phyloP scores from a whole-genome alignment of 768 basidiomycete species.

The Phanerochaete carnosa region DNA sequence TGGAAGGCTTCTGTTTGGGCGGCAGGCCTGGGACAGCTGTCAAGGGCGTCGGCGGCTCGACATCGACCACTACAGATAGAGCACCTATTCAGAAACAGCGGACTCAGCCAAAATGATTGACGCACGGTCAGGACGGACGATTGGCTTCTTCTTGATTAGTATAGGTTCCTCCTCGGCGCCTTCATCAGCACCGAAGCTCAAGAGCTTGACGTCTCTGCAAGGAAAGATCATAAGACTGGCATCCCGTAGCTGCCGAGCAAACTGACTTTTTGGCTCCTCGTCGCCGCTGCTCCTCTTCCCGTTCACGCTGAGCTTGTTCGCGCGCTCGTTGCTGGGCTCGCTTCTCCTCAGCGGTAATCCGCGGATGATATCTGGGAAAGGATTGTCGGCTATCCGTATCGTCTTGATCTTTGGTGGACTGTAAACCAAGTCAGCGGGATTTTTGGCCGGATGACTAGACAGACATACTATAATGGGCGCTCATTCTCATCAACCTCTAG shows the following conservation, averaged over 20 bases:
- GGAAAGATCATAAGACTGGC: neutral
- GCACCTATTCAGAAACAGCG: neutral
- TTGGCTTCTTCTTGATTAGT: constrained; percentile 72
- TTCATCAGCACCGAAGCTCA: constrained; percentile 82
- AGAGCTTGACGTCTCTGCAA: constrained; percentile 77
- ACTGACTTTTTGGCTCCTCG: constrained; percentile 87
- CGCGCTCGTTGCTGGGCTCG: constrained; percentile 79
- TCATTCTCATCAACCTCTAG: constrained; percentile 72
- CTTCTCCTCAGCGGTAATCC: constrained; percentile 93
- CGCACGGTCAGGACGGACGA: constrained; percentile 82
- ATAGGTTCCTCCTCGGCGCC: constrained; percentile 57
- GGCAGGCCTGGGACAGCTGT: constrained; percentile 12
- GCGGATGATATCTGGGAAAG: constrained; percentile 94
- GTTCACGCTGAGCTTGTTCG: constrained; percentile 68
- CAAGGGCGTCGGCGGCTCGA: constrained; percentile 30
- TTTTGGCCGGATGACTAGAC: too few relatives aligned
- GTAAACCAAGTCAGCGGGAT: neutral
- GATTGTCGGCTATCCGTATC: constrained; percentile 85
- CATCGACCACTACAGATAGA: constrained; percentile 23
- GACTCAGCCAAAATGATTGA: constrained; percentile 8
- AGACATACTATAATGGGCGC: constrained; percentile 74
- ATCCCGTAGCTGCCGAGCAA: neutral
- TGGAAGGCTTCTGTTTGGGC: constrained; percentile 16
- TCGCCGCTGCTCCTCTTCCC: constrained; percentile 70
- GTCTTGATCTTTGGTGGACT: constrained; percentile 91